Conservation (phyloP, 202 grass and related monocot genomes). For the Setaria italica region DNA sequence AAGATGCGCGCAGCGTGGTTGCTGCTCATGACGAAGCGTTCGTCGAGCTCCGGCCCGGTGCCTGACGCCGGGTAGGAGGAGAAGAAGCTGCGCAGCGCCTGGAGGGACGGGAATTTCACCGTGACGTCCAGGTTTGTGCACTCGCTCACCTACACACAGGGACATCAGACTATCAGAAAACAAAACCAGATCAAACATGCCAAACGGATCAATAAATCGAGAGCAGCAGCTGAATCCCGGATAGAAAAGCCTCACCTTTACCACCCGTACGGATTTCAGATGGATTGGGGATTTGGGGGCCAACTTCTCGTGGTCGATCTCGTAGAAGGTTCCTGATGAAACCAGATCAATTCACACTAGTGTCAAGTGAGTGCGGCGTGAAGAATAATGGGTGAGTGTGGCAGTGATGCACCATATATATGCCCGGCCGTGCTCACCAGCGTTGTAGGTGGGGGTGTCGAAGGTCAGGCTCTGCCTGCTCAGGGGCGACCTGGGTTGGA, state of each 20-base stretch:
- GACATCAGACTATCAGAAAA: slow-evolving; percentile 17
- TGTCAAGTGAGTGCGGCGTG: slow-evolving; percentile 22
- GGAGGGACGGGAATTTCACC: slow-evolving; percentile 76
- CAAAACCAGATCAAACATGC: background rate
- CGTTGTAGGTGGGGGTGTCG: slow-evolving; percentile 32
- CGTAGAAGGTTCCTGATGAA: slow-evolving; percentile 66
- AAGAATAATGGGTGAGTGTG: slow-evolving; percentile 14
- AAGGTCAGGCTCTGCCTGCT: slow-evolving; percentile 52
- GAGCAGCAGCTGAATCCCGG: slow-evolving; percentile 6
- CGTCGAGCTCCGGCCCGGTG: slow-evolving; percentile 68
- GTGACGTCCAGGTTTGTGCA: slow-evolving; percentile 69
- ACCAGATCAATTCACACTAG: slow-evolving; percentile 34
- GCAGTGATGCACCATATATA: background rate
- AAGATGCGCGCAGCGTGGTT: slow-evolving; percentile 75
- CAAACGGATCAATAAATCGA: slow-evolving; percentile 12
- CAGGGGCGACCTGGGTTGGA: slow-evolving; percentile 39
- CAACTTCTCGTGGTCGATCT: slow-evolving; percentile 79
- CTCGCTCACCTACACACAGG: slow-evolving; percentile 56
- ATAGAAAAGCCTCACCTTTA: slow-evolving; percentile 52
- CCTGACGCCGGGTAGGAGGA: slow-evolving; percentile 38
- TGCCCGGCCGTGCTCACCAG: slow-evolving; percentile 41
- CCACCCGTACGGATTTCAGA: slow-evolving; percentile 72
- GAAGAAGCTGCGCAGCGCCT: slow-evolving; percentile 74
- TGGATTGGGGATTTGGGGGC: slow-evolving; percentile 80
- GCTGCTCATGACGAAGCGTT: slow-evolving; percentile 84